These are phyloP conservation scores for Tylopilus plumbeoviolaceoides DNA, from an alignment of 768 basidiomycete species.

Conservation along the genomic window DNA sequence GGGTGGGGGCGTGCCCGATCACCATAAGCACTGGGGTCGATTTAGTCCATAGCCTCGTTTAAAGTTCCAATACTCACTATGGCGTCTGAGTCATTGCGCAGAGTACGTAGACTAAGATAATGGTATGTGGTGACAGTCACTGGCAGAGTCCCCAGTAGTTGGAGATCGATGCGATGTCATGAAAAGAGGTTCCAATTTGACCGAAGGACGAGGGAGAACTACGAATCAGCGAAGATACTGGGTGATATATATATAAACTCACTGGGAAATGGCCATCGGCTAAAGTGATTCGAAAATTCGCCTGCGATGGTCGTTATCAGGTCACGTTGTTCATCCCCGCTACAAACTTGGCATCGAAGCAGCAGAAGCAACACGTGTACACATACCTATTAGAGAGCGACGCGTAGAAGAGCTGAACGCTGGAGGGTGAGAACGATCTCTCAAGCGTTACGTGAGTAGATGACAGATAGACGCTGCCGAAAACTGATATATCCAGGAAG, in stretches of 20 bases:
- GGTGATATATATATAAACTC: conserved; percentile 18
- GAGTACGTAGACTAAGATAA: not conserved
- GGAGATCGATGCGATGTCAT: conserved; percentile 13
- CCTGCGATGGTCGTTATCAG: conserved; percentile 10
- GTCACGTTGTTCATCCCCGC: conserved; percentile 14
- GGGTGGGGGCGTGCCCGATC: not conserved
- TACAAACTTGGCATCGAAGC: conserved; percentile 13
- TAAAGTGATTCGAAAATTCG: conserved; percentile 10
- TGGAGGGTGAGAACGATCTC: conserved; percentile 17
- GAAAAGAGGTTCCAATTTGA: conserved; percentile 8
- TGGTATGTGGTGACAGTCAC: not conserved
- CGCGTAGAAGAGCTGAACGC: conserved; percentile 7
- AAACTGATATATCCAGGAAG: conserved; percentile 6
- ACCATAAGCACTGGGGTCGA: conserved; percentile 5
- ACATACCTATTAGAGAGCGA: conserved; percentile 16
- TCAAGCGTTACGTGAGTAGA: conserved; percentile 18
- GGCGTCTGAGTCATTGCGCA: conserved; percentile 10
- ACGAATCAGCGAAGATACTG: conserved; percentile 2
- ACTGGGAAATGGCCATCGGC: conserved; percentile 8
- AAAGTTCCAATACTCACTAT: conserved; percentile 5
- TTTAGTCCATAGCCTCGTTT: not conserved
- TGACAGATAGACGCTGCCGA: conserved; percentile 13
- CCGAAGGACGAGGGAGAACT: conserved; percentile 2
- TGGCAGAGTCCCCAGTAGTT: conserved; percentile 6
- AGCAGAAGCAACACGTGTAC: conserved; percentile 13